A percentile compares a stretch with the other conserved stretches of the same genome.
phyloP scores from a whole-genome alignment of 2,329 filamentous ascomycete genomes.

The Verticillium albo-atrum region DNA sequence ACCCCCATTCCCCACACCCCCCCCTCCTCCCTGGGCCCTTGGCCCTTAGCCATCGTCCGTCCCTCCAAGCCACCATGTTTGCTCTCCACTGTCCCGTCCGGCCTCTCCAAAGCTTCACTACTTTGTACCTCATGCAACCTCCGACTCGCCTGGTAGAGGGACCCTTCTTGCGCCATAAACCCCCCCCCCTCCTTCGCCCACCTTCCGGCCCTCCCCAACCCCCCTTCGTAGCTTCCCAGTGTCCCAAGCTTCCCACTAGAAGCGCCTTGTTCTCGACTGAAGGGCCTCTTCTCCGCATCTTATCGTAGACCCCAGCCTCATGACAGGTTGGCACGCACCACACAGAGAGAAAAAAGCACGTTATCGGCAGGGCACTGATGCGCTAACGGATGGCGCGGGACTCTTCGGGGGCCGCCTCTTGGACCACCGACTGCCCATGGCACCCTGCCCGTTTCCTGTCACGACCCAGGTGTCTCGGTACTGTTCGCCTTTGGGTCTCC shows the following conservation, averaged over 20 bases:
- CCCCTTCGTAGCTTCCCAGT: not conserved
- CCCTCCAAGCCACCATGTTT: not conserved
- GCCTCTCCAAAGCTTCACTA: too few relatives aligned
- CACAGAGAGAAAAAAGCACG: not conserved
- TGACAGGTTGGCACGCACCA: not conserved
- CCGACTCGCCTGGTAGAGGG: too few relatives aligned
- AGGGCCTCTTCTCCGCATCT: not conserved
- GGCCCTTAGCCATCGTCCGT: too few relatives aligned
- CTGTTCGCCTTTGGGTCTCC: not conserved
- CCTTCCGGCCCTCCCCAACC: not conserved
- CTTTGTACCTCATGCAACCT: too few relatives aligned
- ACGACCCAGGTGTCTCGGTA: not conserved
- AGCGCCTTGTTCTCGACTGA: not conserved
- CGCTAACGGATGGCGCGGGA: not conserved
- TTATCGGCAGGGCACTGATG: not conserved
- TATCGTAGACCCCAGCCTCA: not conserved
- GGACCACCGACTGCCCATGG: not conserved
- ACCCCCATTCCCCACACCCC: not conserved
- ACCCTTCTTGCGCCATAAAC: not conserved
- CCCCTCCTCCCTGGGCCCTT: too few relatives aligned
- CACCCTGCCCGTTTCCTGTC: not conserved
- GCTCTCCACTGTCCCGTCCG: too few relatives aligned
- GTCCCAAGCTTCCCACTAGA: not conserved
- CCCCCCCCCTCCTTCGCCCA: not conserved
- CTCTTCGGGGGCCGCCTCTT: not conserved